A percentile compares a stretch with the other conserved stretches of the same genome.
phyloP scores from a whole-genome alignment of 306 rosid species.

The Vicia villosa region DNA sequence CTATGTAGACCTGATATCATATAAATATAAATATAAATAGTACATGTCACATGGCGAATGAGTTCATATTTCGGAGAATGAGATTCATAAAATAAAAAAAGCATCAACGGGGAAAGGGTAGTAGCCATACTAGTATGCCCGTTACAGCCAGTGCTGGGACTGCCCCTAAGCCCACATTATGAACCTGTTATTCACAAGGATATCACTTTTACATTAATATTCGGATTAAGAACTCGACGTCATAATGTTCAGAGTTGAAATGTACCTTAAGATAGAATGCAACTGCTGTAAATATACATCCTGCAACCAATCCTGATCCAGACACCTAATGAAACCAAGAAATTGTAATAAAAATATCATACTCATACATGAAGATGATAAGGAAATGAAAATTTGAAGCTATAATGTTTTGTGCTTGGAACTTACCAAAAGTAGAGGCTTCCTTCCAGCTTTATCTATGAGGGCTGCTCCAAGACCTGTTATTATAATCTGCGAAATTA shows the following conservation, averaged over 20 bases:
- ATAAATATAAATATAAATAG: background rate
- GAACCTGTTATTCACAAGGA: constrained; percentile 52
- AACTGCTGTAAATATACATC: constrained; percentile 62
- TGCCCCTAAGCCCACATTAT: constrained; percentile 49
- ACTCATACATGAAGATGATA: constrained; percentile 5
- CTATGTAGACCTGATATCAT: constrained; percentile 66
- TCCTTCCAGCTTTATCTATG: constrained; percentile 76
- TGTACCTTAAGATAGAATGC: constrained; percentile 82
- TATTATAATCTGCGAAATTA: constrained; percentile 57
- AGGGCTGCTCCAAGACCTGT: constrained; percentile 65
- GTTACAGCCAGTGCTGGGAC: constrained; percentile 67
- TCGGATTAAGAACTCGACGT: constrained; percentile 10
- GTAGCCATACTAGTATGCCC: constrained; percentile 66
- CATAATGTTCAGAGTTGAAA: constrained; percentile 1
- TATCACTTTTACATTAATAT: constrained; percentile 24
- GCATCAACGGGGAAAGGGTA: constrained; percentile 11
- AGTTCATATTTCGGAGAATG: constrained; percentile 15
- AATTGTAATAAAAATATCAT: constrained; percentile 5
- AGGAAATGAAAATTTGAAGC: constrained; percentile 18
- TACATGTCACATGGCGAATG: constrained; percentile 6
- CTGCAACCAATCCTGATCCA: constrained; percentile 68
- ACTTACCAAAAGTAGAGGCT: constrained; percentile 79
- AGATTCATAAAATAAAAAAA: background rate
- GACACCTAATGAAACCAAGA: constrained; percentile 59
- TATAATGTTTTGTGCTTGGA: constrained; percentile 2